Conservation (phyloP, 352 stramenopile genomes). For the Globisporangium nagaii region DNA sequence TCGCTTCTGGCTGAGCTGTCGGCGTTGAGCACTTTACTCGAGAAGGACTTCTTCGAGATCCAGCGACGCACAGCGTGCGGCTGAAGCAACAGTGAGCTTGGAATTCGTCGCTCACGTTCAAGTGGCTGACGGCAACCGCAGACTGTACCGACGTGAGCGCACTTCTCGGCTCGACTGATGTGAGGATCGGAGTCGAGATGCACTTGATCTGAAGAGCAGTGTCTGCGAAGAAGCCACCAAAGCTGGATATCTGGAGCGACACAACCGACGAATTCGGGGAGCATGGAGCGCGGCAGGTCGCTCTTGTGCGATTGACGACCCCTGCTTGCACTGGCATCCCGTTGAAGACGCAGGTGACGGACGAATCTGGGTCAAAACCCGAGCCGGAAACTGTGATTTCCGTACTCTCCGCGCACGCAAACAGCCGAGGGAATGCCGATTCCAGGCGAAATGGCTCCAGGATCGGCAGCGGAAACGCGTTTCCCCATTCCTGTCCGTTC, state of each 20-base stretch:
- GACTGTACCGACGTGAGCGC: slow-evolving; percentile 14
- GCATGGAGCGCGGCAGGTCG: slow-evolving; percentile 25
- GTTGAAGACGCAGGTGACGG: slow-evolving; percentile 36
- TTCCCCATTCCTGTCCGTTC: slow-evolving; percentile 46
- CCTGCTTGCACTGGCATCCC: slow-evolving; percentile 17
- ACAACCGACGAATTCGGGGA: slow-evolving; percentile 12
- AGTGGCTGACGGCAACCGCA: slow-evolving; percentile 12
- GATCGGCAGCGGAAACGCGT: slow-evolving; percentile 8
- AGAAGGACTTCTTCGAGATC: slow-evolving; percentile 10
- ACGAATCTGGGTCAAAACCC: slow-evolving; percentile 27
- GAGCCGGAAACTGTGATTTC: slow-evolving; percentile 22
- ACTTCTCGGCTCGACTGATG: slow-evolving; percentile 14
- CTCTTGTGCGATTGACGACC: slow-evolving; percentile 22
- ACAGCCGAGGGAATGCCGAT: slow-evolving; percentile 17
- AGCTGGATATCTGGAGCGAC: slow-evolving; percentile 22
- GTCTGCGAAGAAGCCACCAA: slow-evolving; percentile 21
- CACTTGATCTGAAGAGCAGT: slow-evolving; percentile 12
- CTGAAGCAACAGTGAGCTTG: slow-evolving; percentile 28
- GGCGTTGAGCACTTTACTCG: slow-evolving; percentile 19
- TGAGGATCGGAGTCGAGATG: slow-evolving; percentile 14
- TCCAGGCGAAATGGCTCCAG: slow-evolving; percentile 17
- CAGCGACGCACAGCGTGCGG: slow-evolving; percentile 12
- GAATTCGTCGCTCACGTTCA: slow-evolving; percentile 1
- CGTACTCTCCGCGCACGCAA: slow-evolving; percentile 11
- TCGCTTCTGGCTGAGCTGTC: slow-evolving; percentile 5